Evolutionary conservation across 2,329 filamentous ascomycete species (phyloP).

Genomic region (Tetracladium maxilliforme): DNA sequence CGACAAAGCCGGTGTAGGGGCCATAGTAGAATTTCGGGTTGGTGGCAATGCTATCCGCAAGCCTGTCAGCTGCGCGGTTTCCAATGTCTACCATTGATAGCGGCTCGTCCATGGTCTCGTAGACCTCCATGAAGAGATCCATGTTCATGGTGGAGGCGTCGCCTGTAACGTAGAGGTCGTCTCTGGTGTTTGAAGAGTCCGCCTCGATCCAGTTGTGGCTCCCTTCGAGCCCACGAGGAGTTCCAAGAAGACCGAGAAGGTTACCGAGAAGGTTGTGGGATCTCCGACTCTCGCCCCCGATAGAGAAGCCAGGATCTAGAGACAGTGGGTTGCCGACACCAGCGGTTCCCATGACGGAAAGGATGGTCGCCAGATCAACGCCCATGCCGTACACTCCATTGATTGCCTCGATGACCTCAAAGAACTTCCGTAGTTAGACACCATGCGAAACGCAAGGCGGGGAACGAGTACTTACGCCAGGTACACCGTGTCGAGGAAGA

Average conservation of each 20-base stretch:
- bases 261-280: conserved; percentile 5
- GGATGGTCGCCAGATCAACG: conserved; percentile 19
- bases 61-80: conserved; percentile 26
- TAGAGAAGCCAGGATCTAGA: conserved; percentile 25
- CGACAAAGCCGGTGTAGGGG: conserved; percentile 31
- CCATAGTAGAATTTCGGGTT: conserved; percentile 41
- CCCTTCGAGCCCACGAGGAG: conserved; percentile 29
- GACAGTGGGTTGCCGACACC: conserved; percentile 27
- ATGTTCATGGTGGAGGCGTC: conserved; percentile 35
- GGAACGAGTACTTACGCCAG: conserved; percentile 4
- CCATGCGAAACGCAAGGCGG: background rate
- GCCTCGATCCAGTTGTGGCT: conserved; percentile 40
- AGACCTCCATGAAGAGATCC: conserved; percentile 31
- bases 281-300: conserved; percentile 14
- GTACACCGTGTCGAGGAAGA: conserved; percentile 22
- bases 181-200: conserved; percentile 34
- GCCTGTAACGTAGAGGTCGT: conserved; percentile 34
- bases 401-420: conserved; percentile 17
- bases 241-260: conserved; percentile 14
- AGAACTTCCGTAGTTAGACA: conserved; percentile 5
- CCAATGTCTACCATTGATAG: conserved; percentile 15
- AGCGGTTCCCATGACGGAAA: conserved; percentile 25
- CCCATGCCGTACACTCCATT: conserved; percentile 28
- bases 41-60: conserved; percentile 27
- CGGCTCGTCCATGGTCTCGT: conserved; percentile 22